phyloP scores from a whole-genome alignment of 2,329 filamentous ascomycete species.

The Ceratocystis cubensis region DNA sequence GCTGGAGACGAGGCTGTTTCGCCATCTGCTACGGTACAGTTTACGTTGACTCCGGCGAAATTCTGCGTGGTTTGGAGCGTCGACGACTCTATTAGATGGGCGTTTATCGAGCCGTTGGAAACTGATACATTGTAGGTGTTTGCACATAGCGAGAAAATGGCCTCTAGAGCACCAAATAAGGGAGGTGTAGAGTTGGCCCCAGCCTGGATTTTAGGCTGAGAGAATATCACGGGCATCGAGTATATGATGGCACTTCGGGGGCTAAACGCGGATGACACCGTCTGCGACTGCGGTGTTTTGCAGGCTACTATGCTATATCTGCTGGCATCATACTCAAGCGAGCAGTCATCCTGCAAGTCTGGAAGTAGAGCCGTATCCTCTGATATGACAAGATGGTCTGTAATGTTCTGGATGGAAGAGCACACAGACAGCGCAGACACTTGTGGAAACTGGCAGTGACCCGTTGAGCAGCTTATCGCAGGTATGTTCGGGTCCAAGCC shows the following conservation, averaged over 20 bases:
- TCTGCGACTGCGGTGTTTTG: conserved; percentile 21
- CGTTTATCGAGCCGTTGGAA: background rate
- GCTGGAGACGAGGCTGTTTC: background rate
- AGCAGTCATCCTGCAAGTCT: conserved; percentile 17
- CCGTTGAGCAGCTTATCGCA: conserved; percentile 21
- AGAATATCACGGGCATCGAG: conserved; percentile 26
- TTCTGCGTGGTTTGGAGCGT: background rate
- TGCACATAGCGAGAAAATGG: conserved; percentile 27
- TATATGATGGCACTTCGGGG: conserved; percentile 23
- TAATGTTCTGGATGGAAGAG: conserved; percentile 24
- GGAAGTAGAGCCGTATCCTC: conserved; percentile 21
- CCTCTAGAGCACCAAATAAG: conserved; percentile 25
- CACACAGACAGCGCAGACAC: conserved; percentile 24
- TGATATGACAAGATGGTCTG: conserved; percentile 21
- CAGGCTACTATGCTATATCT: conserved; percentile 18
- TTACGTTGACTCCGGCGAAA: conserved; percentile 15
- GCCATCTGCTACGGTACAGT: conserved; percentile 11
- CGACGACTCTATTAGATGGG: conserved; percentile 2
- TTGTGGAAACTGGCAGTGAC: conserved; percentile 23
- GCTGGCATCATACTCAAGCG: background rate
- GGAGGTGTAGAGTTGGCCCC: background rate
- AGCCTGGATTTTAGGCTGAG: conserved; percentile 21
- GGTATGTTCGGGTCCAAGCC: conserved; percentile 10
- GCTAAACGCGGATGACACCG: conserved; percentile 23
- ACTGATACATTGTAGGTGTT: conserved; percentile 24